A percentile compares a stretch with the other conserved stretches of the same genome.
These are phyloP conservation scores for Grifola frondosa DNA, from an alignment of 1,284 basidiomycete species.

Conservation along the genomic window DNA sequence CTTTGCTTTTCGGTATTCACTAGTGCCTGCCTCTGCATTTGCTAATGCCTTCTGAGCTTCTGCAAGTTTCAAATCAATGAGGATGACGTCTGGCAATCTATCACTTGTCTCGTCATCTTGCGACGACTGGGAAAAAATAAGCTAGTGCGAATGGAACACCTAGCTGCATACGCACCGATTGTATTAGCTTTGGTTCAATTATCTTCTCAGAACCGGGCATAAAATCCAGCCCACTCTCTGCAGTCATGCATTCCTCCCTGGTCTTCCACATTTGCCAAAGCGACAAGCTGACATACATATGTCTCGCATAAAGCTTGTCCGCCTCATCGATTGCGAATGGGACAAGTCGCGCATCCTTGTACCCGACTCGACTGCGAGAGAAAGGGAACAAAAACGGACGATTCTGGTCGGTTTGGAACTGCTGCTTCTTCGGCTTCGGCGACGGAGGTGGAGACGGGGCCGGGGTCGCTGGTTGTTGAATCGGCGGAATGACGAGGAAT, in stretches of 20 bases:
- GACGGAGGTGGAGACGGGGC: conserved; percentile 88
- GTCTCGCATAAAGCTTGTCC: conserved; percentile 84
- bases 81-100: conserved; percentile 63
- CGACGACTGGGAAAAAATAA: conserved; percentile 11
- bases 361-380: conserved; percentile 49
- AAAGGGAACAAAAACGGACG: conserved; percentile 97
- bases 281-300: conserved; percentile 89
- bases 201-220: conserved; percentile 63
- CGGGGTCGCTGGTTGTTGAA: conserved; percentile 76
- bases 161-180: background rate
- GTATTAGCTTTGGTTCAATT: conserved; percentile 31
- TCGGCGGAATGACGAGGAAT: conserved; percentile 48
- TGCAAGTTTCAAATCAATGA: conserved; percentile 69
- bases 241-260: conserved; percentile 91
- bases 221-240: conserved; percentile 88
- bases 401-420: conserved; percentile 96
- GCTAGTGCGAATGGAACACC: conserved; percentile 1
- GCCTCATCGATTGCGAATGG: conserved; percentile 97
- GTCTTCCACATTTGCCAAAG: conserved; percentile 95
- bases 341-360: conserved; percentile 64
- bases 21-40: conserved; percentile 48
- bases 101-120: conserved; percentile 63
- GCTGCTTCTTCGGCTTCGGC: conserved; percentile 95
- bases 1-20: conserved; percentile 62
- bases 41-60: conserved; percentile 63